Evolutionary conservation across 805 yeast genomes (phyloP), one percentile per base, ranked within the genome.

Genomic region (Metschnikowia gruessii): DNA sequence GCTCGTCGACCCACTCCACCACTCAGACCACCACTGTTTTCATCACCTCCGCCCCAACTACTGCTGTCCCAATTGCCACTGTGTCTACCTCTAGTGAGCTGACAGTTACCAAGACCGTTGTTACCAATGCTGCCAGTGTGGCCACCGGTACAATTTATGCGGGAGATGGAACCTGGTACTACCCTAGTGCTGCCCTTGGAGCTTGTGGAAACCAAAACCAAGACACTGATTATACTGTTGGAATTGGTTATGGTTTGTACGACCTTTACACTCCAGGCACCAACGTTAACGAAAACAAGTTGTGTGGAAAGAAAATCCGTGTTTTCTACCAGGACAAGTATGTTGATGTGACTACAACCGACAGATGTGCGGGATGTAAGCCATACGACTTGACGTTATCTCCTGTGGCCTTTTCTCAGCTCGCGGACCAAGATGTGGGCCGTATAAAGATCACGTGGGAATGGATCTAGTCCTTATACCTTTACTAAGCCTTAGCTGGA

Each of bases 261-360:
- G 66, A 69, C 51, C 54, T 59, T 31, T 57, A 64, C 45, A 59
- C 61, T 40, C 58, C 62, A 21, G 56, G 57, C 45, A 24, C 37
- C 15, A 68, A 70, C 58, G 68, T 75, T 4, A 79, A 75, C 54
- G 58, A 71, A 48, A 72, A 71, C 62, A 68, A 77, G 54, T 67
- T 70, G 57, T 80, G 85, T 62, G 84, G 83, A 43, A 74, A 70
- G 62, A 61, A 70, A 56, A 77, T 80, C 56, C 65, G 62, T 40
- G 78, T 79, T 31, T 56, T 55, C 56, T 74, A 72, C 56, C 63
- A 64, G 47, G 81, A 77, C 41, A 76, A 76, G 58, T 64, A 80
- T 13, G 83, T 80, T 48, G 71, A 68, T 37, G 86, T 81, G 40
- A 75, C 76, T 18, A 81, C 81, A 41, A 76, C 71, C 33, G 86